Evolutionary conservation across 164 flowering plant genomes (phyloP), one percentile per base, ranked within the genome.

Genomic region (Umbellularia californica): DNA sequence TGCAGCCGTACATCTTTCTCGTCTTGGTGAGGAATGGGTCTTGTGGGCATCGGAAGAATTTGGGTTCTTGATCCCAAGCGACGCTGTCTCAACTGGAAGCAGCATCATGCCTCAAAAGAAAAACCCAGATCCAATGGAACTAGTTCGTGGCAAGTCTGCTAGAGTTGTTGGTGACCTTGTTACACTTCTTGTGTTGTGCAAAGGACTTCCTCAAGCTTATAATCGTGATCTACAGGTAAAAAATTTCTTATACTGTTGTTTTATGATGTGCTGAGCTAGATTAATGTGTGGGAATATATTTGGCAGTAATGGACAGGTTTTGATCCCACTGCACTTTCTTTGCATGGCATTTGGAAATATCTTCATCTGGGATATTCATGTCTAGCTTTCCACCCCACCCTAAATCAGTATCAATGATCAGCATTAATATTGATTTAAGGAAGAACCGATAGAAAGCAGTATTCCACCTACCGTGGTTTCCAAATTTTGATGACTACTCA

Each of bases 61-160:
- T 80, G 99, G 98, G 62, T 96, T 96, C 79, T 82, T 96, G 77
- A 94, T 89, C 19, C 99, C 99, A 50, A 92, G 90, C 77, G 99
- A 96, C 73, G 78, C 95, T 5, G 99, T 96, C 71, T 96, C 99
- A 0, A 96, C 99, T 28, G 99, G 99, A 77, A 96, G 99, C 77
- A 96, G 99, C 84, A 96, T 96, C 83, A 96, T 96, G 99, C 99
- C 99, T 74, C 99, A 96, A 74, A 96, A 96, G 93, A 96, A 96
- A 79, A 96, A 96, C 71, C 99, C 99, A 66, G 99, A 96, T 83
- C 99, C 99, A 50, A 96, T 96, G 99, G 99, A 96, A 85, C 97
- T 96, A 78, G 98, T 96, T 70, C 95, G 99, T 65, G 99, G 98
- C 76, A 94, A 96, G 81, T 96, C 98, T 79, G 99, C 96, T 65